Evolutionary conservation across 768 basidiomycete species (phyloP).

Genomic region (Tricholoma saponaceum): DNA sequence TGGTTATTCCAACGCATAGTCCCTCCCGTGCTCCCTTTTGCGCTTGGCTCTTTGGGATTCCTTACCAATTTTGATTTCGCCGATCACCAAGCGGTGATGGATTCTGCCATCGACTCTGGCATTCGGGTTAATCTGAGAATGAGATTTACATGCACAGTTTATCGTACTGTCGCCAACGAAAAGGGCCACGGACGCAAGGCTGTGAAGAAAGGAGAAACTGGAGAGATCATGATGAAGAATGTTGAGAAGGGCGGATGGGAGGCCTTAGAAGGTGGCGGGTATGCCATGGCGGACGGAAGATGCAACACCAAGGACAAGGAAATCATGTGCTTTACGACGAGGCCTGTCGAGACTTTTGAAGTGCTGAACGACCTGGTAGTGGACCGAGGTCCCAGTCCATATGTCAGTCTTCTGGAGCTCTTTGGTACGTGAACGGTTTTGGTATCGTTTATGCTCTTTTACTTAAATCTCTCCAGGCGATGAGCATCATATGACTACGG

Average conservation of each 20-base stretch:
- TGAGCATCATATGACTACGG: slow-evolving; percentile 98
- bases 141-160: slow-evolving; percentile 99
- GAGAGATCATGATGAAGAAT: slow-evolving; percentile 96
- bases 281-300: slow-evolving; percentile 38
- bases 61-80: slow-evolving; percentile 95
- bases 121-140: slow-evolving; percentile 97
- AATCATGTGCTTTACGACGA: slow-evolving; percentile 96
- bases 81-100: slow-evolving; percentile 81
- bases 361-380: slow-evolving; percentile 96
- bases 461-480: slow-evolving; percentile 57
- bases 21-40: slow-evolving; percentile 97
- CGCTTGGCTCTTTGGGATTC: slow-evolving; percentile 95
- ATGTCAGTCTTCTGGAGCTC: slow-evolving; percentile 91
- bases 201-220: slow-evolving; percentile 89
- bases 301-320: slow-evolving; percentile 79
- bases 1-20: slow-evolving; percentile 99
- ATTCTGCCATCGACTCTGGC: slow-evolving; percentile 84
- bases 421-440: slow-evolving; percentile 64
- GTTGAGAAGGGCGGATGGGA: slow-evolving; percentile 93
- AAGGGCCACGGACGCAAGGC: slow-evolving; percentile 69
- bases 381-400: slow-evolving; percentile 96
- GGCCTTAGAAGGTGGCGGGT: slow-evolving; percentile 78
- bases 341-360: slow-evolving; percentile 95
- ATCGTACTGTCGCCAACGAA: slow-evolving; percentile 80
- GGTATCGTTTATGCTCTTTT: not conserved